A percentile compares a stretch with the other conserved stretches of the same genome.
phyloP scores from a whole-genome alignment of 208 protist genomes.

The Herpetomonas tarakana region DNA sequence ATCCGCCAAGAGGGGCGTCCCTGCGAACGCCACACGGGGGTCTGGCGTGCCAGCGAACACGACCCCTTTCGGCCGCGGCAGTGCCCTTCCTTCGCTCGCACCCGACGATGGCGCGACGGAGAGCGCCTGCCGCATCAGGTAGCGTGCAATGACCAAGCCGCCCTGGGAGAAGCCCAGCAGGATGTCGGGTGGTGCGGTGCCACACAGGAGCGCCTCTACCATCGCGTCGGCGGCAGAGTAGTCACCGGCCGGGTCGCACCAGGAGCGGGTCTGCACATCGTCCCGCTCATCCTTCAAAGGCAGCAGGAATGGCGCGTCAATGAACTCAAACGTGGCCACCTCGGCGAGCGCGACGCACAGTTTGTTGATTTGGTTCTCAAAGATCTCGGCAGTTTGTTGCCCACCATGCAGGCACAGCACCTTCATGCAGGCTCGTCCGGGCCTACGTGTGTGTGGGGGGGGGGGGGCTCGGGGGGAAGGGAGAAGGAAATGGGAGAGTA shows the following conservation, averaged over 20 bases:
- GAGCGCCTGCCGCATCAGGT: conserved; percentile 39
- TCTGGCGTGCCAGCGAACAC: conserved; percentile 71
- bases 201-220: conserved; percentile 28
- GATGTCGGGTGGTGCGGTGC: conserved; percentile 30
- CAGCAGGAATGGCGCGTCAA: conserved; percentile 61
- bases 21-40: conserved; percentile 44
- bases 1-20: background rate
- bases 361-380: conserved; percentile 75
- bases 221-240: conserved; percentile 54
- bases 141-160: conserved; percentile 60
- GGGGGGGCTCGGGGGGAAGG: background rate
- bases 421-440: conserved; percentile 22
- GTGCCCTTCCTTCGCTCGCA: conserved; percentile 9
- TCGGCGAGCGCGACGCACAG: conserved; percentile 31
- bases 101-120: conserved; percentile 1
- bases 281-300: conserved; percentile 31
- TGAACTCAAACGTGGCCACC: conserved; percentile 51
- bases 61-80: conserved; percentile 19
- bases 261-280: conserved; percentile 55
- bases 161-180: conserved; percentile 89
- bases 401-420: conserved; percentile 79
- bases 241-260: conserved; percentile 29
- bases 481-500: background rate
- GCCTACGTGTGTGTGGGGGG: background rate
- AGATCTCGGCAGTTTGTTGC: conserved; percentile 80